Conservation (phyloP, 2,329 filamentous ascomycete genomes). For the Cordyceps javanica region DNA sequence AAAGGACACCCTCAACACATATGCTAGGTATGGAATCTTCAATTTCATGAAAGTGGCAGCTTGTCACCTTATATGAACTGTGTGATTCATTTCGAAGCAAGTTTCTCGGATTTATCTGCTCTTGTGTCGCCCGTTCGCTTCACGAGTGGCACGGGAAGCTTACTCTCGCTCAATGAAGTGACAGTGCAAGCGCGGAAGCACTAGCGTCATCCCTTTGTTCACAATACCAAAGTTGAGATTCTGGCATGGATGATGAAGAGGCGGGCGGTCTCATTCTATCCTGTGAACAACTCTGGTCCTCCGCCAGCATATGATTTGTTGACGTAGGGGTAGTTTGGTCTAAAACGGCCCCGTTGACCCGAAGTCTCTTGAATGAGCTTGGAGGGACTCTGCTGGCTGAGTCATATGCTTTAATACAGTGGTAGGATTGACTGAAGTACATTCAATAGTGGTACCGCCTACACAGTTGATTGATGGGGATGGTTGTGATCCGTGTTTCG, state of each 20-base stretch:
- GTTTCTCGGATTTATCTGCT: not conserved
- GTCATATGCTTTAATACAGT: not conserved
- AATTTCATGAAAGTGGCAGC: too few relatives aligned
- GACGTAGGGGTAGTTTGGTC: not conserved
- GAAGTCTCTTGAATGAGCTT: not conserved
- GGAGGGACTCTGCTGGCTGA: not conserved
- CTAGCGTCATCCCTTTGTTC: not conserved
- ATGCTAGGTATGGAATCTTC: too few relatives aligned
- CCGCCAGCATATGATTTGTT: not conserved
- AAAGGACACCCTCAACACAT: not conserved
- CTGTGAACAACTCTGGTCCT: not conserved
- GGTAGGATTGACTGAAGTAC: not conserved
- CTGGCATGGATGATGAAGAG: not conserved
- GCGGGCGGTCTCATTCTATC: not conserved
- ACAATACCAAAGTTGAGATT: not conserved
- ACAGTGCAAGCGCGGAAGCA: not conserved
- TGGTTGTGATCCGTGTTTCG: not conserved
- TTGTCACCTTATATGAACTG: too few relatives aligned
- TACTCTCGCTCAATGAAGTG: not conserved
- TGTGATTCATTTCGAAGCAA: not conserved
- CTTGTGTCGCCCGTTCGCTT: not conserved
- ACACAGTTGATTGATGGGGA: not conserved
- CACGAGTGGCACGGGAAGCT: not conserved
- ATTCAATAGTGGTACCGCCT: not conserved
- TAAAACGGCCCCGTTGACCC: not conserved